Base-by-base conservation (phyloP, 2,329 filamentous ascomycete genomes). In the Cercospora sojina region DNA sequence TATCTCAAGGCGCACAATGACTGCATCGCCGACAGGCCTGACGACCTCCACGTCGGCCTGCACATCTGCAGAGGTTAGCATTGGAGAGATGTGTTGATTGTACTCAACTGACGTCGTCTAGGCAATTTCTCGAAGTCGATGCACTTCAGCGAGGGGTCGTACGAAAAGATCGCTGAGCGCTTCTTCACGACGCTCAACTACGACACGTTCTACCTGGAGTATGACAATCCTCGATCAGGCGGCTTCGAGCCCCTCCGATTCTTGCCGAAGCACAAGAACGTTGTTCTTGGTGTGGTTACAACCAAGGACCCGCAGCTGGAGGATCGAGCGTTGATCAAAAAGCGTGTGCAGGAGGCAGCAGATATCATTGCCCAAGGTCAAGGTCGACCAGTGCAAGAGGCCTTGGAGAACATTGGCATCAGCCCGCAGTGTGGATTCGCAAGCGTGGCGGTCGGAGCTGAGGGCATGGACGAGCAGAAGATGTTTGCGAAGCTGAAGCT, bases 191-290 rank as follows among this genome's bases (percentile, higher is more conserved):
- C 75, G 1, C 74, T 79, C 64, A 76, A 78, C 69, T 79, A 77
- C 66, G 77, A 79, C 67, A 79, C 77, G 31, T 78, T 78, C 71
- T 79, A 79, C 71, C 74, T 79, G 53, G 77, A 79, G 67, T 79
- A 78, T 70, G 77, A 79, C 70, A 78, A 78, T 65, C 73, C 74
- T 20, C 74, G 77, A 23, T 76, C 75, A 31, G 77, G 77, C 61
- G 77, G 77, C 25, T 79, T 79, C 68, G 77, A 79, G 70, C 77
- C 77, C 6, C 72, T 79, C 31, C 74, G 77, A 23, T 78, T 76
- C 73, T 67, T 79, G 62, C 77, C 77, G n/a, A 68, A 70, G 68
- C 73, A 77, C 67, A 79, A 79, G 74, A 79, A 78, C 66, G 77
- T 79, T 43, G 77, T 79, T 32, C 74, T 79, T 18, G 77, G 77